Evolutionary conservation across 163 green algal species (phyloP), one percentile per base, ranked within the genome.

Genomic region (Volvox carteri): DNA sequence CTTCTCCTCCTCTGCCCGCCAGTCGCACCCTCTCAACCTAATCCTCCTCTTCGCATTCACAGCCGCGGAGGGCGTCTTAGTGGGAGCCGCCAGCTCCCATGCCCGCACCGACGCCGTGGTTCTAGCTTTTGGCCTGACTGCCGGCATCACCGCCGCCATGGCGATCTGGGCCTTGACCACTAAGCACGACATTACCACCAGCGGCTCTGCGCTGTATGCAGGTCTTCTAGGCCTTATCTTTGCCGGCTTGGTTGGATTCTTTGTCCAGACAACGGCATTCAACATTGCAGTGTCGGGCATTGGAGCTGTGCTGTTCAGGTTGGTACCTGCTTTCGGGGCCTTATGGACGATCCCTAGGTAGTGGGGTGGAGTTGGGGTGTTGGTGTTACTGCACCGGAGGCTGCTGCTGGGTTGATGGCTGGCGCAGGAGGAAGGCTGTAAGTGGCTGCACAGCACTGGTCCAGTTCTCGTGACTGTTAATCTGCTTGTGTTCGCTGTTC

Each of bases 41-140:
- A 28, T 95, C 1, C 83, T 95, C 1, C 85, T 95, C 14, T 92
- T 93, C 25, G 65, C 73, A 16, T 96, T 96, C 81, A 96, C 93
- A 8, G 84, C 70, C 2, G 87, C 75, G 23, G 91, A 95, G 77
- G 90, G 89, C 77, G 62, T 94, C 12, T 50, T 93, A 1, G 89
- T 95, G 7, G 92, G 90, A 42, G 84, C 88, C 7, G 88, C 85
- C 1, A 62, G 35, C 6, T 28, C 44, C 42, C 81, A 67, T 14
- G 86, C 77, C 23, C 65, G 62, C 67, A 90, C 90, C 3, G 78
- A 90, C 68, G 54, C 87, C 21, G 85, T 92, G 77, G 25, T 92
- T 12, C 77, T 86, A 37, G 89, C 89, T 1, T 79, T 90, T 23
- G 89, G 84, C 44, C 33, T 87, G 7, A 87, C 81, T 0, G 81